Percentiles rank a stretch among this genome's conserved stretches.
These are phyloP conservation scores for Populus simonii DNA, from an alignment of 345 rosid species.

Conservation along the genomic window DNA sequence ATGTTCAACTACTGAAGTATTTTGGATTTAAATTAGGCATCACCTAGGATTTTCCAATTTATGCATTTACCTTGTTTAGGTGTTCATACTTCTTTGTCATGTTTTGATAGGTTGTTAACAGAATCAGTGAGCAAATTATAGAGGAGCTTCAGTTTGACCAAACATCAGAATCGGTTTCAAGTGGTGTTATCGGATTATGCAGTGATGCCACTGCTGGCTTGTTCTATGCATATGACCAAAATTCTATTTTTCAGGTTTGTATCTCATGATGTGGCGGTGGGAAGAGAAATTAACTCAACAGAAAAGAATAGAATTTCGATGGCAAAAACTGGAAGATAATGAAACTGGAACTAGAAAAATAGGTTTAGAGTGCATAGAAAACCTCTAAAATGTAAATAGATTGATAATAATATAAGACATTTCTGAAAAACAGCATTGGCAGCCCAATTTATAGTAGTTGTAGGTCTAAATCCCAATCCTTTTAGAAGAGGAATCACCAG, in stretches of 20 bases:
- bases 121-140: constrained; percentile 93
- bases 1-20: neutral
- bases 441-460: neutral
- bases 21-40: neutral
- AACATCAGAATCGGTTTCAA: constrained; percentile 72
- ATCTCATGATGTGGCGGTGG: neutral
- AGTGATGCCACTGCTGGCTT: constrained; percentile 97
- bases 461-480: neutral
- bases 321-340: neutral
- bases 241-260: constrained; percentile 88
- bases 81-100: constrained; percentile 12
- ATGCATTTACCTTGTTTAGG: constrained; percentile 1
- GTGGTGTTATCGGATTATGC: constrained; percentile 89
- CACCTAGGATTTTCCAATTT: too few relatives aligned
- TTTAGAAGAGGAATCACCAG: neutral
- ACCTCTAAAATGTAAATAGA: neutral
- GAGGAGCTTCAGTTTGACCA: constrained; percentile 98
- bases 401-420: neutral
- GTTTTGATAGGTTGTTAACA: constrained; percentile 77
- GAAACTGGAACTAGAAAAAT: neutral
- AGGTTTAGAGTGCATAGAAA: neutral
- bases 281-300: neutral
- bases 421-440: neutral
- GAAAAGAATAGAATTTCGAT: neutral
- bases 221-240: constrained; percentile 95